These are phyloP conservation scores for Aspergillus texensis DNA, from an alignment of 2,329 filamentous ascomycete species.

Conservation along the genomic window DNA sequence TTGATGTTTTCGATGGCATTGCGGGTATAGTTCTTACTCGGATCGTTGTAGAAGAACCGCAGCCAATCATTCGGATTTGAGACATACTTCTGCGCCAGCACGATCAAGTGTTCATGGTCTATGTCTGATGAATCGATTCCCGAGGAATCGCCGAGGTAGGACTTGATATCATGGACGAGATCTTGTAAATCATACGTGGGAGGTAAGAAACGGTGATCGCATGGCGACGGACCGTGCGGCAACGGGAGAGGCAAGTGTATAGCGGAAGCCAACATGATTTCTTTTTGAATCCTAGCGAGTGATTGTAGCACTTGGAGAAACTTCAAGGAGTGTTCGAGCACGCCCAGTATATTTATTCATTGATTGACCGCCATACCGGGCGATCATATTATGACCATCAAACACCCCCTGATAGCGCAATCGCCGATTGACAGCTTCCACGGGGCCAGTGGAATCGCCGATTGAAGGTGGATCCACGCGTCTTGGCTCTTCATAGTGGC, in stretches of 20 bases:
- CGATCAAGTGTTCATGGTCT: slow-evolving; percentile 29
- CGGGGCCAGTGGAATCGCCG: not conserved
- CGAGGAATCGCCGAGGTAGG: slow-evolving; percentile 28
- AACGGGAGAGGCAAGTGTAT: slow-evolving; percentile 1
- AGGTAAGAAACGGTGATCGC: slow-evolving; percentile 1
- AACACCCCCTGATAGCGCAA: not conserved
- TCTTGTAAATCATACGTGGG: slow-evolving; percentile 21
- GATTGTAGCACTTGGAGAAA: not conserved
- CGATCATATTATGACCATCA: not conserved
- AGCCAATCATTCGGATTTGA: slow-evolving; percentile 33
- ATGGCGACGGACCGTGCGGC: not conserved
- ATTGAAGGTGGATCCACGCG: not conserved
- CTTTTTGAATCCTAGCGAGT: not conserved
- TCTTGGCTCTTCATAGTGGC: not conserved
- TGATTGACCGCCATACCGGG: not conserved
- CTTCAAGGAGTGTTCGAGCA: not conserved
- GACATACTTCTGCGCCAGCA: slow-evolving; percentile 29
- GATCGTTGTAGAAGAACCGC: slow-evolving; percentile 32
- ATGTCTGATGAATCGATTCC: slow-evolving; percentile 31
- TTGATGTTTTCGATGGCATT: slow-evolving; percentile 38
- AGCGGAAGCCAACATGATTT: not conserved
- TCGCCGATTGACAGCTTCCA: not conserved
- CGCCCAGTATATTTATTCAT: not conserved
- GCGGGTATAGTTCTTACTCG: slow-evolving; percentile 37
- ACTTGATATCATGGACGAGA: slow-evolving; percentile 32